phyloP scores from a whole-genome alignment of 2,329 filamentous ascomycete species.

The Aspergillus sp. region DNA sequence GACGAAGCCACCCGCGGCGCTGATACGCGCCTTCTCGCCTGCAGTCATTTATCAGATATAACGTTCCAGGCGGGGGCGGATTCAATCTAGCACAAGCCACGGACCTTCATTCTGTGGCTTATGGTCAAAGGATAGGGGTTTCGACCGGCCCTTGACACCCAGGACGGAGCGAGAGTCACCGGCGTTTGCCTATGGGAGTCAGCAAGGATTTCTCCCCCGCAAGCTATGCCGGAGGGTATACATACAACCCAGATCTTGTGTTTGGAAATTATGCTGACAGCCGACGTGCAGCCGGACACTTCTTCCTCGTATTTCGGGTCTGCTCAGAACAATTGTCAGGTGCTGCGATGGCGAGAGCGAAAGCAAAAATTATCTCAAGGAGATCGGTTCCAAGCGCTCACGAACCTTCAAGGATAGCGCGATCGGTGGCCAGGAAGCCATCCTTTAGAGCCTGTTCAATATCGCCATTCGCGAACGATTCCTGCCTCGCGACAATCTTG shows the following conservation, averaged over 20 bases:
- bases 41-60: conserved; percentile 10
- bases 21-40: conserved; percentile 95
- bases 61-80: conserved; percentile 1
- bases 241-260: conserved; percentile 93
- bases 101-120: conserved; percentile 96
- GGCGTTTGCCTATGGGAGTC: conserved; percentile 66
- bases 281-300: conserved; percentile 94
- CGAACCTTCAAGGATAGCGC: conserved; percentile 89
- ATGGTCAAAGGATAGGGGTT: conserved; percentile 97
- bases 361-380: not conserved
- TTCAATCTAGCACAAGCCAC: conserved; percentile 6
- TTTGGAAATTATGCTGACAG: conserved; percentile 77
- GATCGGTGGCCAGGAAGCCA: conserved; percentile 89
- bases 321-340: conserved; percentile 33
- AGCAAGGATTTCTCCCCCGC: conserved; percentile 12
- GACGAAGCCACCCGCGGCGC: conserved; percentile 90
- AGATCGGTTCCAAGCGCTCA: conserved; percentile 6
- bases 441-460: conserved; percentile 96
- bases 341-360: not conserved
- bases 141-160: conserved; percentile 92
- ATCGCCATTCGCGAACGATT: conserved; percentile 81
- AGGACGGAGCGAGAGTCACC: conserved; percentile 92
- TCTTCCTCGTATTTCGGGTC: conserved; percentile 96
- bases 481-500: conserved; percentile 89
- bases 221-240: conserved; percentile 19